These are phyloP conservation scores for Fomitopsis serialis DNA, from an alignment of 768 basidiomycete genomes.

Conservation along the genomic window DNA sequence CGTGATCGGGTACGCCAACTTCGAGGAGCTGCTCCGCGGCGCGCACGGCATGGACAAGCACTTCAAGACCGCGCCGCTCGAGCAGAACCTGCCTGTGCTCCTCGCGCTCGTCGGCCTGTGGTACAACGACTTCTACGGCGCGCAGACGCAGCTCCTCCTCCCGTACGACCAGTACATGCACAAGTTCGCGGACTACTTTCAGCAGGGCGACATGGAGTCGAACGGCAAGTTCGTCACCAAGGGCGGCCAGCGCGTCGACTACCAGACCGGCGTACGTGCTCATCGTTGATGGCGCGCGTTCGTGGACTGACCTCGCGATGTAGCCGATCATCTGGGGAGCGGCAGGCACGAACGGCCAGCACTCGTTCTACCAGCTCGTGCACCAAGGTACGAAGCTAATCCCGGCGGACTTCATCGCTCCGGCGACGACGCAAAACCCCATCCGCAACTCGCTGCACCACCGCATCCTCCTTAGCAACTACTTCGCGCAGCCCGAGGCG, in stretches of 20 bases:
- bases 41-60: constrained; percentile 98
- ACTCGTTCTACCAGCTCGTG: constrained; percentile 98
- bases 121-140: constrained; percentile 99
- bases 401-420: constrained; percentile 89
- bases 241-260: constrained; percentile 85
- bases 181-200: constrained; percentile 99
- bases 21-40: constrained; percentile 82
- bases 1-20: constrained; percentile 91
- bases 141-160: constrained; percentile 92
- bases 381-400: constrained; percentile 93
- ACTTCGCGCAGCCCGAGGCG: constrained; percentile 97
- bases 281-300: not conserved
- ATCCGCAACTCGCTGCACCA: constrained; percentile 86
- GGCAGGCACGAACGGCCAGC: constrained; percentile 96
- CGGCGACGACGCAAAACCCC: constrained; percentile 86
- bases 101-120: constrained; percentile 89
- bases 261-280: constrained; percentile 85
- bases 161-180: constrained; percentile 99
- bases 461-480: constrained; percentile 95
- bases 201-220: constrained; percentile 99
- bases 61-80: constrained; percentile 83
- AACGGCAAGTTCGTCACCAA: constrained; percentile 98
- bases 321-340: constrained; percentile 99
- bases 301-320: constrained; percentile 2
- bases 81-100: constrained; percentile 89